A percentile compares a stretch with the other conserved stretches of the same genome.
phyloP scores from a whole-genome alignment of 1,139 yeast genomes.

The Magnusiomyces clavatus region DNA sequence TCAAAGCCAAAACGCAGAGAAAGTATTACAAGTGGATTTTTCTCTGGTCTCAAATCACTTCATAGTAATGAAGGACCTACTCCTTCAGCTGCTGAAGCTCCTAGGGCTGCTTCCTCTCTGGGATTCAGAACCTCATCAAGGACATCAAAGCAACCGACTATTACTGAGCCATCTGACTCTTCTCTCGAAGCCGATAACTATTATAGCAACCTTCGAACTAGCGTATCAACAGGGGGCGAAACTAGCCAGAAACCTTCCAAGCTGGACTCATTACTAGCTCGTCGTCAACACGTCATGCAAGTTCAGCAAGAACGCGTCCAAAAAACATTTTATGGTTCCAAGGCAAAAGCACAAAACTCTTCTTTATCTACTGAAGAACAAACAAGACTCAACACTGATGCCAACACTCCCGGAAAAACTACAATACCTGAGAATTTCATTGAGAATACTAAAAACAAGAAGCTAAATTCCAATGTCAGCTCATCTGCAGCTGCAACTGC shows the following conservation, averaged over 20 bases:
- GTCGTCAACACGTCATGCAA: slow-evolving; percentile 3
- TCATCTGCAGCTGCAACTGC: not conserved
- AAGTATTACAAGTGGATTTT: not conserved
- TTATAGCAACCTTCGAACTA: not conserved
- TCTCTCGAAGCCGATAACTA: not conserved
- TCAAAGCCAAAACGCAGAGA: not conserved
- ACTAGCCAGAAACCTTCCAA: not conserved
- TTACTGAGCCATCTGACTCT: not conserved
- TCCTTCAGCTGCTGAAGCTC: not conserved
- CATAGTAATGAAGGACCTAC: not conserved
- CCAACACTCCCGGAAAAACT: not conserved
- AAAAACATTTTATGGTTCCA: no score
- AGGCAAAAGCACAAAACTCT: no score
- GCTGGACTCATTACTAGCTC: not conserved
- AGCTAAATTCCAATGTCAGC: not conserved
- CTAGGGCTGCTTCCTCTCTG: not conserved
- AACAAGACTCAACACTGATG: not conserved
- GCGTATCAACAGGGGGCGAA: not conserved
- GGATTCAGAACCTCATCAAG: not conserved
- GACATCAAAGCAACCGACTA: not conserved
- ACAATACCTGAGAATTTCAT: no score
- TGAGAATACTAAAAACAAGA: not conserved
- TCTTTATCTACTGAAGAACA: no score
- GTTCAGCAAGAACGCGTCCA: slow-evolving; percentile 2
- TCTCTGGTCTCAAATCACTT: not conserved